Evolutionary conservation across 73 alveolate species (phyloP).

Genomic region (Paramecium biaurelia): DNA sequence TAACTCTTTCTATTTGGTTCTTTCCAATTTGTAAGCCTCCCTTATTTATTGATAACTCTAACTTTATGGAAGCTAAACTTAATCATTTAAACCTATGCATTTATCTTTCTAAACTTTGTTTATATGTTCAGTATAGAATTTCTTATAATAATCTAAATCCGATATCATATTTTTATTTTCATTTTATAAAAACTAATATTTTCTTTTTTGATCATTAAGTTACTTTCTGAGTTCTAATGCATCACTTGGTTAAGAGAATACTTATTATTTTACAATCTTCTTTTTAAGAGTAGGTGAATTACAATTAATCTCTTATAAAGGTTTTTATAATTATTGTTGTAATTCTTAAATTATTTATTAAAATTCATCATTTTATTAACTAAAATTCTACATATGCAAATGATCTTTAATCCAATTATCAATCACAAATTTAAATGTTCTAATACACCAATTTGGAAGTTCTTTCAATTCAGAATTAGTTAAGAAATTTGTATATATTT

Average conservation of each 20-base stretch:
- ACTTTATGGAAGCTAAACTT: background rate
- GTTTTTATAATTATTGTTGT: background rate
- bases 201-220: background rate
- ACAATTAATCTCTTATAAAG: background rate
- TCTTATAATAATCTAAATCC: slow-evolving; percentile 36
- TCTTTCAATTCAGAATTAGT: slow-evolving; percentile 6
- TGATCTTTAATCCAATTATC: slow-evolving; percentile 24
- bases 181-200: background rate
- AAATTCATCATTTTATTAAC: background rate
- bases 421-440: background rate
- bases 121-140: slow-evolving; percentile 5
- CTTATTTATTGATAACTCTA: background rate
- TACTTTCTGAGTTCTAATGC: slow-evolving; percentile 13
- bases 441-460: slow-evolving; percentile 14
- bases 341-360: background rate
- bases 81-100: background rate
- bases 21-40: slow-evolving; percentile 6
- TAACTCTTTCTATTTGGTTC: background rate
- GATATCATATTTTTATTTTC: background rate
- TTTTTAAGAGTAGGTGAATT: slow-evolving; percentile 15
- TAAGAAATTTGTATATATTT: background rate
- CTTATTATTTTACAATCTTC: background rate
- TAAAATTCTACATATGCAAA: background rate
- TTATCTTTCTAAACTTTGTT: background rate
- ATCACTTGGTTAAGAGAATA: background rate